Percentiles rank a stretch among this genome's conserved stretches.
Evolutionary conservation across 768 basidiomycete genomes (phyloP).

Genomic region (Trametes elegans): DNA sequence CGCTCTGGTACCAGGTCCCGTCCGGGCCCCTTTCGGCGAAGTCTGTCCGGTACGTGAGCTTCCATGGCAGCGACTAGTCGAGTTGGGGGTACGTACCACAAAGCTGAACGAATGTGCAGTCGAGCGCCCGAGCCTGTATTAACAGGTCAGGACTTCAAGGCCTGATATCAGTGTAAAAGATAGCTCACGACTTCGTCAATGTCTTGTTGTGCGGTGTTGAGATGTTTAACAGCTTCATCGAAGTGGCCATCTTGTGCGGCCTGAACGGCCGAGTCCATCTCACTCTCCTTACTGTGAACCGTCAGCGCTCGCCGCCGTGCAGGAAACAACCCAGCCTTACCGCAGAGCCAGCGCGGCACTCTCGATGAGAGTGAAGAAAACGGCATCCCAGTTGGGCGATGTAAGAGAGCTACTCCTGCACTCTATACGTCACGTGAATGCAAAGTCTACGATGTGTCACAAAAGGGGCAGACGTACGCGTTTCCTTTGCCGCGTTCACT

Average conservation of each 20-base stretch:
- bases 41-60: not conserved
- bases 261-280: too few species aligned
- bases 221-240: too few species aligned
- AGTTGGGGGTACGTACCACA: not conserved
- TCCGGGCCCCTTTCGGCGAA: conserved; percentile 3
- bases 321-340: not conserved
- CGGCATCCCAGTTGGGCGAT: conserved; percentile 5
- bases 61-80: not conserved
- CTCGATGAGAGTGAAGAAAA: not conserved
- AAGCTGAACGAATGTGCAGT: conserved; percentile 13
- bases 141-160: not conserved
- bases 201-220: too few species aligned
- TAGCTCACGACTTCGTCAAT: not conserved
- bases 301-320: too few species aligned
- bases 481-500: not conserved
- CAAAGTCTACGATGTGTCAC: too few species aligned
- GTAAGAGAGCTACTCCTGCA: not conserved
- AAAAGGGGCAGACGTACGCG: not conserved
- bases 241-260: too few species aligned
- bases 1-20: not conserved
- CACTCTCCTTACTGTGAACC: not conserved
- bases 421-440: not conserved
- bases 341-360: conserved; percentile 4
- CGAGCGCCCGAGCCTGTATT: not conserved
- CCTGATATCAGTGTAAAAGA: not conserved